Base-by-base conservation (phyloP, 192 early-diverging fungal genomes). In the Coemansia sp. region DNA sequence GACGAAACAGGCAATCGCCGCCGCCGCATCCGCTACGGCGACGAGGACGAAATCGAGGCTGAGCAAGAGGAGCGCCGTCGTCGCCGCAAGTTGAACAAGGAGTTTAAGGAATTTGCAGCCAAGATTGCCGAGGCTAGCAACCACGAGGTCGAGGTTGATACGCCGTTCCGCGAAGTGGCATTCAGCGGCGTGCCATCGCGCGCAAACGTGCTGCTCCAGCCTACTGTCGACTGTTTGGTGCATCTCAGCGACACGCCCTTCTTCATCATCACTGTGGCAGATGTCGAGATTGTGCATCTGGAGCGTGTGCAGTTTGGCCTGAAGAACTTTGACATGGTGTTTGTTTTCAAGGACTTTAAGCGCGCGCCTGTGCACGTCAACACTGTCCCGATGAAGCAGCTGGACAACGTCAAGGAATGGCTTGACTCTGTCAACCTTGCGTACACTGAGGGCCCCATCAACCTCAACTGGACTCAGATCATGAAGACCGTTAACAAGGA, bases 251-350 rank as follows among this genome's bases (percentile, higher is more conserved):
- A 99, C 62, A 89, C 92, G 55, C 98, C 98, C 6, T 94, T 93
- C 84, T 78, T 96, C 39, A 90, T 97, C 16, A 86, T 97, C 46
- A 94, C 95, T 1, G 80, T 99, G 12, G 84, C 85, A 12, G 98
- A 99, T 60, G 92, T 99, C 18, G 95, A 98, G 83, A 85, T 96
- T 55, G 96, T 92, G 14, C 95, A 98, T 72, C 86, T 99, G 64
- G 98, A 99, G 86, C 92, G 98, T 69, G 92, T 99, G 56, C 87
- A 97, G 87, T 98, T 98, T 84, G 94, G 94, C 8, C 85, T 98
- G 38, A 95, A 95, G 86, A 97, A 96, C 82, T 99, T 99, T 87
- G 97, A 99, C 88, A 87, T 98, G 85, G 97, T 99, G 10, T 94
- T 98, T 85, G 89, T 98, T 6, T 96, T 94, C 86, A 96, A 95